Evolutionary conservation across 108 stramenopile genomes (phyloP).

Genomic region (Craspedostauros australis): DNA sequence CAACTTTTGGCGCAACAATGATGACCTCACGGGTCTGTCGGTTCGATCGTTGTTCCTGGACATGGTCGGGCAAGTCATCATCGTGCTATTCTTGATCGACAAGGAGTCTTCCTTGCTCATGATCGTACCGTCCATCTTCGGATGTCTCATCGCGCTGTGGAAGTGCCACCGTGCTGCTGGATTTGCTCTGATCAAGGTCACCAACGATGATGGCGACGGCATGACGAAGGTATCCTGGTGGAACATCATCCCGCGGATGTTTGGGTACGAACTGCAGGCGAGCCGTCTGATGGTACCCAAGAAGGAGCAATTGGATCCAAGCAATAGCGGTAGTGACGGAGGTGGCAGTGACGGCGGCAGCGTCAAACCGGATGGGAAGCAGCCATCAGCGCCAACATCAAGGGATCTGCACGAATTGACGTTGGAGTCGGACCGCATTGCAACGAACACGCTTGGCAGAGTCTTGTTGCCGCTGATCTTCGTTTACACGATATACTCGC

Average conservation of each 20-base stretch:
- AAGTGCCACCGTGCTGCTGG: constrained; percentile 76
- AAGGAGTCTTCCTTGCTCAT: constrained; percentile 83
- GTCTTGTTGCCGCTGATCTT: constrained; percentile 72
- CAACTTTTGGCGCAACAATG: constrained; percentile 88
- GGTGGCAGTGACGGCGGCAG: background rate
- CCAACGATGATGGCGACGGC: constrained; percentile 12
- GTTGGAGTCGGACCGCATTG: constrained; percentile 79
- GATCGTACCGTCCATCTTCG: constrained; percentile 73
- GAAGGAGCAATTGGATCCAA: background rate
- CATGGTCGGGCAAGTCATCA: constrained; percentile 83
- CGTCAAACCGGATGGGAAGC: constrained; percentile 7
- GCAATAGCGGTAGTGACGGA: background rate
- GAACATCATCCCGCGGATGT: constrained; percentile 51
- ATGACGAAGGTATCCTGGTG: constrained; percentile 28
- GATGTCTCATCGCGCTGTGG: constrained; percentile 78
- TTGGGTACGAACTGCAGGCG: constrained; percentile 69
- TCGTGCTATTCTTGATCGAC: constrained; percentile 86
- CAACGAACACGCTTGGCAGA: constrained; percentile 61
- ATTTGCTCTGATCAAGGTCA: constrained; percentile 44
- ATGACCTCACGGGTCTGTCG: constrained; percentile 79
- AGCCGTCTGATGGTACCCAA: constrained; percentile 44
- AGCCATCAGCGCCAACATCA: background rate
- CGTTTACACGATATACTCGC: constrained; percentile 62
- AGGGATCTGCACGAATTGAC: constrained; percentile 62
- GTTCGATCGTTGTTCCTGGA: constrained; percentile 83